phyloP scores from a whole-genome alignment of 495 filamentous ascomycete species.

The Aspergillus nanangensis region DNA sequence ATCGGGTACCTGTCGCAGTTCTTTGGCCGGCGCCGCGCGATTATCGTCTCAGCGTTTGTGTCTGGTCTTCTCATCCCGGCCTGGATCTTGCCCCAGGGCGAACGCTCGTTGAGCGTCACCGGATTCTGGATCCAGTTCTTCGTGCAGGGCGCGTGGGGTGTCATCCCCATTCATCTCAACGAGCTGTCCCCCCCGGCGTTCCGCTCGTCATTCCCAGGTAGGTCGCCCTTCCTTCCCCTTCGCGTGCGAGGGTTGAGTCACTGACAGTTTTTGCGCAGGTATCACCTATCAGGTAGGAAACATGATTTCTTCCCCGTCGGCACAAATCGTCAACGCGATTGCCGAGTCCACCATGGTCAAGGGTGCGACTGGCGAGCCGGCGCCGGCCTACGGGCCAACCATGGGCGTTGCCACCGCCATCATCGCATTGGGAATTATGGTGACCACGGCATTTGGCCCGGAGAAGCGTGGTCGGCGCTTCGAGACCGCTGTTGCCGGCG shows the following conservation, averaged over 20 bases:
- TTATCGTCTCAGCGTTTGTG: slow-evolving; percentile 54
- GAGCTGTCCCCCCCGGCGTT: slow-evolving; percentile 72
- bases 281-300: slow-evolving; percentile 70
- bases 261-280: slow-evolving; percentile 3
- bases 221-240: not conserved
- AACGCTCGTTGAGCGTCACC: slow-evolving; percentile 53
- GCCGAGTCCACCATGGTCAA: slow-evolving; percentile 51
- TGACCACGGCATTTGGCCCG: slow-evolving; percentile 48
- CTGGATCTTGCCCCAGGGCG: slow-evolving; percentile 62
- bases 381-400: slow-evolving; percentile 62
- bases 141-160: slow-evolving; percentile 73
- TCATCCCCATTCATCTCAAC: slow-evolving; percentile 75
- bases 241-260: not conserved
- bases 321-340: slow-evolving; percentile 68
- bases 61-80: slow-evolving; percentile 60
- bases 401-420: slow-evolving; percentile 71
- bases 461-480: slow-evolving; percentile 68
- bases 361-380: slow-evolving; percentile 39
- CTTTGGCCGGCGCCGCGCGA: slow-evolving; percentile 62
- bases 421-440: slow-evolving; percentile 57
- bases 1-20: slow-evolving; percentile 70
- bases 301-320: slow-evolving; percentile 68
- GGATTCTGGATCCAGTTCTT: slow-evolving; percentile 80
- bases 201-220: slow-evolving; percentile 50
- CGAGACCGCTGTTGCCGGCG: slow-evolving; percentile 54